Conservation (phyloP, 176 grass and related monocot genomes). For the Olyra latifolia region DNA sequence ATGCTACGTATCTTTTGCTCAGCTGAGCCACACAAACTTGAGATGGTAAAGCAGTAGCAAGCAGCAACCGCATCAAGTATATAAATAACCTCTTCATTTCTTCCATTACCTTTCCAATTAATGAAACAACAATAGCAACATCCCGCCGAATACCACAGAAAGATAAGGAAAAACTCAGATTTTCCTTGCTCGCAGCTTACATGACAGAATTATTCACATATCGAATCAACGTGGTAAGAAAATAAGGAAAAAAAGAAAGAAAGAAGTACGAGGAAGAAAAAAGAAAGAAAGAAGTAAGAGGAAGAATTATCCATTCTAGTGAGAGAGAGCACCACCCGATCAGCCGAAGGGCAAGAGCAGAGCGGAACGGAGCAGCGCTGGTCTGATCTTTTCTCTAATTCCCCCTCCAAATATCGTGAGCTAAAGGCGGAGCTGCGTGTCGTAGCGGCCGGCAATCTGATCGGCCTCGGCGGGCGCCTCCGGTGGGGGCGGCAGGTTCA, state of each 20-base stretch:
- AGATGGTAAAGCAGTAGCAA: constrained; percentile 5
- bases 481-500: constrained; percentile 67
- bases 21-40: not conserved
- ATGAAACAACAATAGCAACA: constrained; percentile 42
- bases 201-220: constrained; percentile 72
- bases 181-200: constrained; percentile 60
- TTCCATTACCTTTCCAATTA: constrained; percentile 40
- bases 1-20: not conserved
- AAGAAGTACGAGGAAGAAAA: constrained; percentile 35
- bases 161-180: constrained; percentile 61
- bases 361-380: not conserved
- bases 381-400: constrained; percentile 19
- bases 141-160: constrained; percentile 30
- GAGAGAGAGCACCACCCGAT: constrained; percentile 51
- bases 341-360: constrained; percentile 19
- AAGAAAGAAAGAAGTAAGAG: no score
- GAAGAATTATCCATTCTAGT: constrained; percentile 61
- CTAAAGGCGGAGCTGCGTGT: constrained; percentile 63
- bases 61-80: not conserved
- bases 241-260: not conserved
- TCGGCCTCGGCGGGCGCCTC: constrained; percentile 46
- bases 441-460: constrained; percentile 56
- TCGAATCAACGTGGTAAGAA: constrained; percentile 58
- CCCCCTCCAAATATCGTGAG: constrained; percentile 19
- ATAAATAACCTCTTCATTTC: constrained; percentile 45